A percentile compares a stretch with the other conserved stretches of the same genome.
Evolutionary conservation across 306 rosid genomes (phyloP).

Genomic region (Echinosophora koreensis): DNA sequence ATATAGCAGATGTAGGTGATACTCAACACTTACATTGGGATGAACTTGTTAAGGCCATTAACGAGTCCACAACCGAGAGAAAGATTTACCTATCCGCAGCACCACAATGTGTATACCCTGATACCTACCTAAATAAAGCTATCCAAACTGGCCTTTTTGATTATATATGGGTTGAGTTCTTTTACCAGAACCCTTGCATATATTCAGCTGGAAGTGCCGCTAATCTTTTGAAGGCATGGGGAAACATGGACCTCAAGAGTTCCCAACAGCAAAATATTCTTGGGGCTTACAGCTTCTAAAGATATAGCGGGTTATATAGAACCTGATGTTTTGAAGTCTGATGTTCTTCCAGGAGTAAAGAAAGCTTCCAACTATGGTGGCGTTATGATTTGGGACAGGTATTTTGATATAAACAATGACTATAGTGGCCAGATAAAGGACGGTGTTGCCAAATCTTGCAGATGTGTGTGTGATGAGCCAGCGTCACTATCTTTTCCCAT

Average conservation of each 20-base stretch:
- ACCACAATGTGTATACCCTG: conserved; percentile 54
- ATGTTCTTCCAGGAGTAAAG: background rate
- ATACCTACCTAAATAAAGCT: conserved; percentile 30
- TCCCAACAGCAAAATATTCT: background rate
- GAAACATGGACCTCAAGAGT: conserved; percentile 39
- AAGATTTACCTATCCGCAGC: conserved; percentile 50
- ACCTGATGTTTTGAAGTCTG: background rate
- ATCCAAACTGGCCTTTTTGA: conserved; percentile 55
- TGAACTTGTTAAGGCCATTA: conserved; percentile 46
- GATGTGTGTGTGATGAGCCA: conserved; percentile 33
- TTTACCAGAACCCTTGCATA: conserved; percentile 51
- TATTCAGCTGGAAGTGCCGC: conserved; percentile 9
- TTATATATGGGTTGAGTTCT: conserved; percentile 65
- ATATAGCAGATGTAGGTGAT: conserved; percentile 37
- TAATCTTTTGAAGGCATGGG: conserved; percentile 50
- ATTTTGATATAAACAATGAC: rapidly evolving
- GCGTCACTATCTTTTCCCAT: no score
- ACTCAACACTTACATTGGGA: conserved; percentile 44
- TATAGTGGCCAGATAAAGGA: background rate
- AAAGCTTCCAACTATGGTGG: conserved; percentile 27
- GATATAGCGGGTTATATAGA: background rate
- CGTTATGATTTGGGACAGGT: conserved; percentile 20
- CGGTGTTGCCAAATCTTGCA: background rate
- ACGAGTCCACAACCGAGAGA: background rate
- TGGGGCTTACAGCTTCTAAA: background rate